Percentiles rank a stretch among this genome's conserved stretches.
Evolutionary conservation across 1,284 basidiomycete species (phyloP).

Genomic region (Heimioporus retisporus): DNA sequence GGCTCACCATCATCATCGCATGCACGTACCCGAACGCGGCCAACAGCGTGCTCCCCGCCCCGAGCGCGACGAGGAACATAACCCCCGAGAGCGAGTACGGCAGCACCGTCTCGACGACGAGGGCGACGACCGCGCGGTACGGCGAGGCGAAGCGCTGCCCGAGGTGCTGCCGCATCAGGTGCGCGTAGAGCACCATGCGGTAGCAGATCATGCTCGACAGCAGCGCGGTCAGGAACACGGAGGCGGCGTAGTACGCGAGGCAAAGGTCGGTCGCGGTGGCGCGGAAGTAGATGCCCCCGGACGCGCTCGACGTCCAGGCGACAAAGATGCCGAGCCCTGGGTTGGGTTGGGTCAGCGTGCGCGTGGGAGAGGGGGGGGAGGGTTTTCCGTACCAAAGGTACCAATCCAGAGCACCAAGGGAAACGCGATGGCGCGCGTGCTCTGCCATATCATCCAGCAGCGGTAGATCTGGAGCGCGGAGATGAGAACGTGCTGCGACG

Average conservation of each 20-base stretch:
- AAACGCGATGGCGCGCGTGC: slow-evolving; percentile 11
- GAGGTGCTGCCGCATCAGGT: no score
- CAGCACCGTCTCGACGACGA: no score
- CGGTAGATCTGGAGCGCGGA: slow-evolving; percentile 31
- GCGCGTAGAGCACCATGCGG: slow-evolving; percentile 26
- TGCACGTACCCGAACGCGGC: no score
- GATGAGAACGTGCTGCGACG: neutral
- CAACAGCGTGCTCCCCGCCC: no score
- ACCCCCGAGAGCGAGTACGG: no score
- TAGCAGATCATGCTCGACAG: slow-evolving; percentile 39
- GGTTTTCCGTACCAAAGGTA: slow-evolving; percentile 29
- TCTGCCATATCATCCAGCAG: slow-evolving; percentile 29
- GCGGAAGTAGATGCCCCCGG: slow-evolving; percentile 29
- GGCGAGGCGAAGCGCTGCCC: no score
- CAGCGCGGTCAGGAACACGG: slow-evolving; percentile 29
- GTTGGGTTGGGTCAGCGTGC: slow-evolving; percentile 18
- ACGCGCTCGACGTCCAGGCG: slow-evolving; percentile 20
- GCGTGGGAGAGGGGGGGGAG: no score
- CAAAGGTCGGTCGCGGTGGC: slow-evolving; percentile 21
- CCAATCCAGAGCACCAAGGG: slow-evolving; percentile 34
- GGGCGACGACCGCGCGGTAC: no score
- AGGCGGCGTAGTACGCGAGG: slow-evolving; percentile 30
- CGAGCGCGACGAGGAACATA: no score
- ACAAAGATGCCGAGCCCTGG: slow-evolving; percentile 29
- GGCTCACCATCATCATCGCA: no score